Evolutionary conservation across 106 monocot species (phyloP), one percentile per base, ranked within the genome.

Genomic region (Chionographis japonica): DNA sequence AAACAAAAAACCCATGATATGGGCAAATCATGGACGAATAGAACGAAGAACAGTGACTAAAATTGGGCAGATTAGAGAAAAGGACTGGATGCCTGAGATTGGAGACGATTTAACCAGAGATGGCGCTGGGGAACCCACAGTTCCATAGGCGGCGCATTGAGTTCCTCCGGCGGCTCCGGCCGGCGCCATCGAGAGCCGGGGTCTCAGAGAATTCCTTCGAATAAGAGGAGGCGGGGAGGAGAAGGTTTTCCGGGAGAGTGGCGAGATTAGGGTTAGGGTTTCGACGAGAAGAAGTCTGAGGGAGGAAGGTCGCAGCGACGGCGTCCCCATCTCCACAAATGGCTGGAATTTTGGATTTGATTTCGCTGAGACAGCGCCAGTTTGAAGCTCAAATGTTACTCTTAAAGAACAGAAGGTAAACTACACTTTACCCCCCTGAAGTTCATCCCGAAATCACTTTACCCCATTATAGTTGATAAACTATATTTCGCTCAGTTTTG

Each of bases 241-340:
- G 53, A 53, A 12, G 41, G 4, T 65, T 46, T 13, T 54, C 35
- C 39, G 42, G 19, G 19, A 54, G 8, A 54, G 67, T 9, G 55
- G 15, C 5, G 40, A 16, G 14, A n/a, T 39, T 55, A 56, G 54
- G 42, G 42, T 15, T 63, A 64, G 63, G 56, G 73, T 57, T 73
- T 64, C 43, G 54, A 49, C 54, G 8, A 11, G 6, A 36, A 56
- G 46, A 18, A 11, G 7, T 6, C 40, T 54, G 12, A 64, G 62
- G 39, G 54, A 46, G 6, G 51, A 68, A 61, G 61, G 46, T 39
- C 6, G 43, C 15, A 54, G 15, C 46, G 9, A 6, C 46, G 46
- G 5, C 46, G 9, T 46, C 46, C 5, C 46, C 46, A 46, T 46
- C 46, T 5, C 46, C 46, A 10, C 46, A 6, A 10, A 0, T 0